Evolutionary conservation across 371 early-diverging fungal genomes (phyloP).

Genomic region (Mortierella sp.): DNA sequence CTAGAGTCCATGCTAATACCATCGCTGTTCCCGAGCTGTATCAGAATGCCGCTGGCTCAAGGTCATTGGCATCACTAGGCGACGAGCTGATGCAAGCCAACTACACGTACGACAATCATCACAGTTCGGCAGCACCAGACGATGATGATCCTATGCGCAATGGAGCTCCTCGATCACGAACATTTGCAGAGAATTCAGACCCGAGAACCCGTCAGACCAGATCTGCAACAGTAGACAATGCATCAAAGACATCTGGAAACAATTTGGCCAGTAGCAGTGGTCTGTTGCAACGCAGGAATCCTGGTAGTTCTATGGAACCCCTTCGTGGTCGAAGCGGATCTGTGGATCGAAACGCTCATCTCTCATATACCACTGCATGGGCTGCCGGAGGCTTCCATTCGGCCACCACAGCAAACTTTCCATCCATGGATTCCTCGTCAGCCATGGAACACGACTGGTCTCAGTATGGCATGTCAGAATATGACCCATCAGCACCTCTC

Average conservation of each 20-base stretch:
- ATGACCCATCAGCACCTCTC: conserved; percentile 15
- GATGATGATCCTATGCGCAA: conserved; percentile 41
- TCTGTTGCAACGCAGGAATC: conserved; percentile 4
- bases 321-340: conserved; percentile 25
- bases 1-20: conserved; percentile 22
- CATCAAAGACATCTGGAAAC: neutral
- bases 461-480: conserved; percentile 37
- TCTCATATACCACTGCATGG: conserved; percentile 21
- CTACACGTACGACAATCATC: conserved; percentile 22
- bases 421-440: conserved; percentile 13
- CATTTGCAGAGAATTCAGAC: conserved; percentile 11
- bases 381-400: conserved; percentile 4
- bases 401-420: conserved; percentile 2
- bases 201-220: conserved; percentile 16
- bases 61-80: conserved; percentile 27
- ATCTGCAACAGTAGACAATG: conserved; percentile 1
- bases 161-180: conserved; percentile 3
- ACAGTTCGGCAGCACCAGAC: neutral
- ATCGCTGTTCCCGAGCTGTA: conserved; percentile 17
- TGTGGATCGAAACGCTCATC: conserved; percentile 12
- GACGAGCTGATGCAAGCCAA: conserved; percentile 43
- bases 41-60: conserved; percentile 4
- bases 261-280: neutral
- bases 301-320: neutral
- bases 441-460: conserved; percentile 35